Percentiles rank a stretch among this genome's conserved stretches.
phyloP scores from a whole-genome alignment of 176 grass and related monocot species.

The Stipa capillata region DNA sequence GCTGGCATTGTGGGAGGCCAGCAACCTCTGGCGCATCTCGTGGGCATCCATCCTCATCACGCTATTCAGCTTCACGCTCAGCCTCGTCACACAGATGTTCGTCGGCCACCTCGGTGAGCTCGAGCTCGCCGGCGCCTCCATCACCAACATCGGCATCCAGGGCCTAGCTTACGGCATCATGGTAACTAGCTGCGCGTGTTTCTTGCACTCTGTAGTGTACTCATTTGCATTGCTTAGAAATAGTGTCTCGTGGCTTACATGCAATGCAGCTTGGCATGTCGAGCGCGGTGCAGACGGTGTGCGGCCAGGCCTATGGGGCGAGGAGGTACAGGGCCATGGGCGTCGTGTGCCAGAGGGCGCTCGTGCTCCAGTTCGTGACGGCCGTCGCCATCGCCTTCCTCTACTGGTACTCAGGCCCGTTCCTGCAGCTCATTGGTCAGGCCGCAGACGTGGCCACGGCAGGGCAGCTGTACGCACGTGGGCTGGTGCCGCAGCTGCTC shows the following conservation, averaged over 20 bases:
- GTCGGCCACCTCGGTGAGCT: constrained; percentile 69
- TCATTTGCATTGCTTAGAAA: background rate
- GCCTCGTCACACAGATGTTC: constrained; percentile 84
- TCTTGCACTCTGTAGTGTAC: background rate
- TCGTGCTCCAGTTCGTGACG: constrained; percentile 44
- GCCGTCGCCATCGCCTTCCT: constrained; percentile 47
- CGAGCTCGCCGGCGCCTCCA: constrained; percentile 65
- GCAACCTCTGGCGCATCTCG: constrained; percentile 71
- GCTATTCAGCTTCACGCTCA: constrained; percentile 66
- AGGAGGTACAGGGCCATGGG: constrained; percentile 54
- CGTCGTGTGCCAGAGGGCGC: constrained; percentile 55
- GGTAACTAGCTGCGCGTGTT: constrained; percentile 25
- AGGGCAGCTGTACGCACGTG: constrained; percentile 56
- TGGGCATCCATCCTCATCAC: constrained; percentile 73
- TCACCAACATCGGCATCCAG: constrained; percentile 84
- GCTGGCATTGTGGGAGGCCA: constrained; percentile 63
- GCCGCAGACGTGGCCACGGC: constrained; percentile 23
- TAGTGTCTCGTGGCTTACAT: background rate
- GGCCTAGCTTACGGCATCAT: constrained; percentile 82
- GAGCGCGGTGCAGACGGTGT: constrained; percentile 73
- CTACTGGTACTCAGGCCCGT: constrained; percentile 54
- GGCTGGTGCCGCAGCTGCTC: constrained; percentile 44
- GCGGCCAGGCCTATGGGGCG: constrained; percentile 71
- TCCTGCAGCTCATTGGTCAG: constrained; percentile 54
- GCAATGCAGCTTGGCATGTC: constrained; percentile 58